phyloP scores from a whole-genome alignment of 768 basidiomycete genomes.

The Roridomyces roridus region DNA sequence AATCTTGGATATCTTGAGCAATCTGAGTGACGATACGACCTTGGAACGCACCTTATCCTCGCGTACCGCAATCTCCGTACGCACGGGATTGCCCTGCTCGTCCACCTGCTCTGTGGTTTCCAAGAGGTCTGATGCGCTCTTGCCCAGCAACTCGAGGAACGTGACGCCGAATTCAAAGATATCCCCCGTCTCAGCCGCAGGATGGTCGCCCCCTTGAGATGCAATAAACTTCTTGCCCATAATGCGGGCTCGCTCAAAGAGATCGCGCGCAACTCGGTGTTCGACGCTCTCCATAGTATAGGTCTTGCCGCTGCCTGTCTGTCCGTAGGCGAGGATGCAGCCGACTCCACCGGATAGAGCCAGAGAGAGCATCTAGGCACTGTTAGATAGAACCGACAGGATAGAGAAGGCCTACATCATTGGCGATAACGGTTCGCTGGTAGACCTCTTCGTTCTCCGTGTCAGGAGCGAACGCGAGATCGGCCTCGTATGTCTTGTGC shows the following conservation, averaged over 20 bases:
- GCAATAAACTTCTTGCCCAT: conserved; percentile 27
- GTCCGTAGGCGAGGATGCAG: conserved; percentile 41
- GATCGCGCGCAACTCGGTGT: conserved; percentile 38
- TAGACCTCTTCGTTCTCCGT: conserved; percentile 41
- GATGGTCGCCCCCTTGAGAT: conserved; percentile 16
- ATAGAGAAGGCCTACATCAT: too few relatives aligned
- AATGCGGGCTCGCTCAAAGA: conserved; percentile 31
- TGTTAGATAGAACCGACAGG: background rate
- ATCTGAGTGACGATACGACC: background rate
- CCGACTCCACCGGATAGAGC: conserved; percentile 37
- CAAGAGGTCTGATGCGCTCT: conserved; percentile 35
- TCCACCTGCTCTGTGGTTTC: conserved; percentile 30
- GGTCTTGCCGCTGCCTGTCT: conserved; percentile 40
- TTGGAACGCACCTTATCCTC: conserved; percentile 35
- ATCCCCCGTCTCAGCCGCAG: conserved; percentile 15
- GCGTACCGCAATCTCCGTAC: conserved; percentile 34
- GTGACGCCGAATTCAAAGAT: conserved; percentile 39
- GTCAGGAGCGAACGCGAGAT: conserved; percentile 39
- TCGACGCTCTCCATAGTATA: conserved; percentile 42
- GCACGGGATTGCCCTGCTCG: conserved; percentile 29
- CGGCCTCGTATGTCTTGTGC: conserved; percentile 40
- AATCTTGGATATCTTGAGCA: conserved; percentile 17
- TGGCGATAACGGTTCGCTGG: conserved; percentile 36
- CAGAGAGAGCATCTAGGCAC: conserved; percentile 32
- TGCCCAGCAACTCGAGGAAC: conserved; percentile 41